These are phyloP conservation scores for Persicaria maculosa DNA, from an alignment of 148 eudicot species.

Conservation along the genomic window DNA sequence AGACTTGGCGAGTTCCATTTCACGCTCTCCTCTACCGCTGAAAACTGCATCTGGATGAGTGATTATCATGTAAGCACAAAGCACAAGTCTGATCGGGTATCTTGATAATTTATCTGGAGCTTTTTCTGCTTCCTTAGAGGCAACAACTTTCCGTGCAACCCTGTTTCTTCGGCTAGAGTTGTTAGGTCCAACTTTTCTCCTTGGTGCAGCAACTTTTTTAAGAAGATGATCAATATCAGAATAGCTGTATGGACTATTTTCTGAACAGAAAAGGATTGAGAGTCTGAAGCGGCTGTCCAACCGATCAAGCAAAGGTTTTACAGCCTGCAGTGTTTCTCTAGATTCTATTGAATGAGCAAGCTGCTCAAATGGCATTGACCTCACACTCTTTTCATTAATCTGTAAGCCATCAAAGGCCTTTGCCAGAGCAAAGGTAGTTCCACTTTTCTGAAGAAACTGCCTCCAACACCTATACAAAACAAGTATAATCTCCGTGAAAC, in stretches of 20 bases:
- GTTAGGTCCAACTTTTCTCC: constrained; percentile 7
- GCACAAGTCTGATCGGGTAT: constrained; percentile 12
- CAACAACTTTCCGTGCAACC: neutral
- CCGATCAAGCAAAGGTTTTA: constrained; percentile 13
- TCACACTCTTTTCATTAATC: constrained; percentile 13
- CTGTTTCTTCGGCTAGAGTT: constrained; percentile 2
- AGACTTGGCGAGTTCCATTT: neutral
- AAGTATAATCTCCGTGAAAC: neutral
- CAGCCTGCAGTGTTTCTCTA: constrained; percentile 7
- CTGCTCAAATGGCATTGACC: constrained; percentile 12
- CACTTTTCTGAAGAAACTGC: neutral
- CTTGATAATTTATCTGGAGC: constrained; percentile 3
- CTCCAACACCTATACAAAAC: constrained; percentile 11
- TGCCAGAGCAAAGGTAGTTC: constrained; percentile 12
- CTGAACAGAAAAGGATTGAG: constrained; percentile 1
- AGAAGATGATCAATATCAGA: constrained; percentile 11
- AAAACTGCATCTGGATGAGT: constrained; percentile 11
- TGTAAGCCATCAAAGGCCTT: constrained; percentile 7
- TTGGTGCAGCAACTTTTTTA: neutral
- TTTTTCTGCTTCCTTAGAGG: constrained; percentile 6
- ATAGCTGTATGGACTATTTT: neutral
- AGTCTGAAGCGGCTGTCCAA: constrained; percentile 5
- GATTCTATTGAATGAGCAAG: constrained; percentile 12
- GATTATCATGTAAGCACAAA: constrained; percentile 15
- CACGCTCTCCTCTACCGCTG: constrained; percentile 12